A percentile compares a stretch with the other conserved stretches of the same genome.
phyloP scores from a whole-genome alignment of 2,329 filamentous ascomycete species.

The Arthrobotrys entomopaga region DNA sequence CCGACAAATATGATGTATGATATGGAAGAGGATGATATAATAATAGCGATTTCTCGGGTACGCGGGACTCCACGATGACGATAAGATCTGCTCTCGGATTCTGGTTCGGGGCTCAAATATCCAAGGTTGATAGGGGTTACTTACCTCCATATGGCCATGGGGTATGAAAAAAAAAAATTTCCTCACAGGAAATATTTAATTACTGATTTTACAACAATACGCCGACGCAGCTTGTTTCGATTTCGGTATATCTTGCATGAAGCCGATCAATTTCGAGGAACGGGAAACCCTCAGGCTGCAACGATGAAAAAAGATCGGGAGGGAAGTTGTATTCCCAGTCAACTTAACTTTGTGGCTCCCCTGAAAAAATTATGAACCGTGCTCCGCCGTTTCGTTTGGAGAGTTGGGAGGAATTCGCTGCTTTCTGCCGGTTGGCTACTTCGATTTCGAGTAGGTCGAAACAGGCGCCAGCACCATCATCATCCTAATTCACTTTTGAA shows the following conservation, averaged over 20 bases:
- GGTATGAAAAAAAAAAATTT: not conserved
- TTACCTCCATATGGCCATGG: too few relatives aligned
- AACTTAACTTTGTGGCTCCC: conserved; percentile 39
- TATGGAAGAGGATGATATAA: conserved; percentile 43
- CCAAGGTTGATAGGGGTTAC: too few relatives aligned
- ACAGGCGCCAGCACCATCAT: conserved; percentile 47
- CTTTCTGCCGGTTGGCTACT: conserved; percentile 37
- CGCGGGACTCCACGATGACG: conserved; percentile 35
- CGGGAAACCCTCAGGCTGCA: conserved; percentile 7
- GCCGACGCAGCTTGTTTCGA: conserved; percentile 13
- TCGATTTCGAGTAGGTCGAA: conserved; percentile 51
- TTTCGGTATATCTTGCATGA: conserved; percentile 28
- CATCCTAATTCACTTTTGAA: conserved; percentile 27
- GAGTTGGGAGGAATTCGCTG: conserved; percentile 53
- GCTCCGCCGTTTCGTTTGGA: conserved; percentile 21
- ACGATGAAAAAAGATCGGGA: not conserved
- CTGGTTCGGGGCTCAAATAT: too few relatives aligned
- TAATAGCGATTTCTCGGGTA: conserved; percentile 13
- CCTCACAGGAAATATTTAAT: conserved; percentile 2
- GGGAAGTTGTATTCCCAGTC: conserved; percentile 15
- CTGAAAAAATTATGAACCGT: conserved; percentile 25
- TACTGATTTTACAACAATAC: not conserved
- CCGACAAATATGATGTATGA: conserved; percentile 8
- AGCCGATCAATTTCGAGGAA: conserved; percentile 21
- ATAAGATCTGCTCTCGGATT: conserved; percentile 25